These are phyloP conservation scores for Linnemannia zychae DNA, from an alignment of 192 early-diverging fungal genomes.

Conservation along the genomic window DNA sequence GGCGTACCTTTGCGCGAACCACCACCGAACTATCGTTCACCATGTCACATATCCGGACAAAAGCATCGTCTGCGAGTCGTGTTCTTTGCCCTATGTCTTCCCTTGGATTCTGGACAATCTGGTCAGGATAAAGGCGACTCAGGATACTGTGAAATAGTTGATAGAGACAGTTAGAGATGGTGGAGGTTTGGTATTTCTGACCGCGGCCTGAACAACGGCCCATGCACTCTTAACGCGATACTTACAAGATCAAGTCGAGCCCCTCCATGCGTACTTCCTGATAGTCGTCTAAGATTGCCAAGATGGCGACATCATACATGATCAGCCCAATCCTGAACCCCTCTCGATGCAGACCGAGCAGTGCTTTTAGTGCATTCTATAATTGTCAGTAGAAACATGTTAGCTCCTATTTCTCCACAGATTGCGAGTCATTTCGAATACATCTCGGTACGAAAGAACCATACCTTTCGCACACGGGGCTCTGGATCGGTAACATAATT, in stretches of 20 bases:
- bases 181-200: not conserved
- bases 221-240: not conserved
- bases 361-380: conserved; percentile 63
- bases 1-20: conserved; percentile 73
- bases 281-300: conserved; percentile 76
- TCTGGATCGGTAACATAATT: conserved; percentile 64
- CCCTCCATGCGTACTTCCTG: conserved; percentile 81
- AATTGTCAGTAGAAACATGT: not conserved
- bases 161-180: not conserved
- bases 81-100: conserved; percentile 28
- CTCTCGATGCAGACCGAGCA: conserved; percentile 62
- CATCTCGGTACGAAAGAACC: not conserved
- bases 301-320: conserved; percentile 74
- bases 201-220: not conserved
- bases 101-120: conserved; percentile 52
- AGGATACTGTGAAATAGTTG: conserved; percentile 48
- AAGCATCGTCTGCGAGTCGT: conserved; percentile 79
- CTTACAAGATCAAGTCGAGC: conserved; percentile 75
- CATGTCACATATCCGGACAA: conserved; percentile 87
- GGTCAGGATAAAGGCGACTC: conserved; percentile 63
- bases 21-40: conserved; percentile 79
- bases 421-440: not conserved
- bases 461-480: conserved; percentile 68
- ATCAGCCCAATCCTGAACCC: conserved; percentile 62
- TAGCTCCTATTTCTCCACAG: not conserved